Conservation (phyloP, 495 filamentous ascomycete genomes). For the Podospora didyma region DNA sequence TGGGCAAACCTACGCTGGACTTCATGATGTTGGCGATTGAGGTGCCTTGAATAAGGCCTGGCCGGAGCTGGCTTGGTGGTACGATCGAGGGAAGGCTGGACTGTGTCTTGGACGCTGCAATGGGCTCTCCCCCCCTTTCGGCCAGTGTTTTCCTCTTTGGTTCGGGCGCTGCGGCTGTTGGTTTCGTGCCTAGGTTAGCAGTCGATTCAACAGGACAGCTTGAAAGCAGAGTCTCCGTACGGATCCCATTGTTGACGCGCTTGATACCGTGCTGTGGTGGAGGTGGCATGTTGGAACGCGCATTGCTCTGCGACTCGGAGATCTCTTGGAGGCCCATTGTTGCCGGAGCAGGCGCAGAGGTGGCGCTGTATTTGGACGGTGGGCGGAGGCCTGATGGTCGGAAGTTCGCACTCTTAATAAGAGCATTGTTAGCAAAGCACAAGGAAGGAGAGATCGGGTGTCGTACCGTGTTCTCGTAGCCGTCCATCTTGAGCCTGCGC, state of each 20-base stretch:
- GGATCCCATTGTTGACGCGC: slow-evolving; percentile 33
- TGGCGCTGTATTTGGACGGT: slow-evolving; percentile 10
- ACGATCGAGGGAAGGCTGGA: slow-evolving; percentile 9
- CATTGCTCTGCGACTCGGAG: slow-evolving; percentile 63
- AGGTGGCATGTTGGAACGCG: slow-evolving; percentile 53
- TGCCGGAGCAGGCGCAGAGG: slow-evolving; percentile 6
- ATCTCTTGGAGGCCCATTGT: slow-evolving; percentile 34
- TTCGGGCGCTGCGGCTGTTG: slow-evolving; percentile 42
- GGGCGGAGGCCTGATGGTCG: slow-evolving; percentile 19
- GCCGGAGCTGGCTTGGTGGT: background rate
- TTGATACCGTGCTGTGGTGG: slow-evolving; percentile 31
- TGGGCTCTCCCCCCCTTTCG: slow-evolving; percentile 51
- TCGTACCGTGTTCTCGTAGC: slow-evolving; percentile 37
- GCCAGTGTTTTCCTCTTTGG: slow-evolving; percentile 57
- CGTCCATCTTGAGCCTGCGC: slow-evolving; percentile 37
- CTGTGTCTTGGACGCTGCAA: slow-evolving; percentile 17
- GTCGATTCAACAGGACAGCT: background rate
- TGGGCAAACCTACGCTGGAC: slow-evolving; percentile 10
- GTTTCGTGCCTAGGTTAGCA: slow-evolving; percentile 18
- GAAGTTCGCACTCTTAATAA: background rate
- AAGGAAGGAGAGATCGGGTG: background rate
- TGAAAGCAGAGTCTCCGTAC: slow-evolving; percentile 10
- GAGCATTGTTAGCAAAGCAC: slow-evolving; percentile 4
- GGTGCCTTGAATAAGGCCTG: slow-evolving; percentile 11
- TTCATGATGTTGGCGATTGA: slow-evolving; percentile 19